These are phyloP conservation scores for Puya raimondii DNA, from an alignment of 176 grass and related monocot genomes.

Conservation along the genomic window DNA sequence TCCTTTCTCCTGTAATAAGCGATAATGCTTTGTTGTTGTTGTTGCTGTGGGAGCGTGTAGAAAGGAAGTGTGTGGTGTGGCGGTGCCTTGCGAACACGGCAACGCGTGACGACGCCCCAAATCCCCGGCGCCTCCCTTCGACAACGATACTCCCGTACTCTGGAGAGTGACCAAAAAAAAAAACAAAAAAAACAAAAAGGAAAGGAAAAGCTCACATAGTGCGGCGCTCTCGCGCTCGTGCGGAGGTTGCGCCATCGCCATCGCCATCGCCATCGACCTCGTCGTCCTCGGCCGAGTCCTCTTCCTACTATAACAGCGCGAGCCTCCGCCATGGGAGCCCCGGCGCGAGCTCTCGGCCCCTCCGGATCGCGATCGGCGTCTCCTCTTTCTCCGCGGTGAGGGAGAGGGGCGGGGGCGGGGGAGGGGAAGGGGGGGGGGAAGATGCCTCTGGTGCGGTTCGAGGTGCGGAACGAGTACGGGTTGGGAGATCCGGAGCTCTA, in stretches of 20 bases:
- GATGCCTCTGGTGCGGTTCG: slow-evolving; percentile 90
- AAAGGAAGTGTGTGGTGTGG: not conserved
- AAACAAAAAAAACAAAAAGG: not conserved
- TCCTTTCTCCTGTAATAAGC: no score
- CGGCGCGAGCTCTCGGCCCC: not conserved
- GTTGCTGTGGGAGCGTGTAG: not conserved
- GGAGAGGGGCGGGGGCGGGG: no score
- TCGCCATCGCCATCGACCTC: not conserved
- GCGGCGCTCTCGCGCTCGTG: not conserved
- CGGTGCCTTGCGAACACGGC: slow-evolving; percentile 60
- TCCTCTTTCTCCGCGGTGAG: slow-evolving; percentile 4
- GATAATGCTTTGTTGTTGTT: no score
- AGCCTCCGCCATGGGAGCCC: slow-evolving; percentile 12
- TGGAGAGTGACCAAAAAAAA: not conserved
- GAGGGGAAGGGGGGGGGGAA: slow-evolving; percentile 11
- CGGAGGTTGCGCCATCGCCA: not conserved
- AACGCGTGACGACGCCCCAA: slow-evolving; percentile 24
- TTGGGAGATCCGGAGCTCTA: slow-evolving; percentile 71
- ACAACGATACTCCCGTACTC: no score
- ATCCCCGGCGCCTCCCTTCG: not conserved
- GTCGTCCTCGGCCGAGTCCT: not conserved
- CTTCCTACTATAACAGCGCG: not conserved
- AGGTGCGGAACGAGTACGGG: slow-evolving; percentile 88
- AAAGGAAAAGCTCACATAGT: not conserved
- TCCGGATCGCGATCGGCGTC: slow-evolving; percentile 9